These are phyloP conservation scores for Skeletonema menzelii DNA, from an alignment of 108 stramenopile genomes.

Conservation along the genomic window DNA sequence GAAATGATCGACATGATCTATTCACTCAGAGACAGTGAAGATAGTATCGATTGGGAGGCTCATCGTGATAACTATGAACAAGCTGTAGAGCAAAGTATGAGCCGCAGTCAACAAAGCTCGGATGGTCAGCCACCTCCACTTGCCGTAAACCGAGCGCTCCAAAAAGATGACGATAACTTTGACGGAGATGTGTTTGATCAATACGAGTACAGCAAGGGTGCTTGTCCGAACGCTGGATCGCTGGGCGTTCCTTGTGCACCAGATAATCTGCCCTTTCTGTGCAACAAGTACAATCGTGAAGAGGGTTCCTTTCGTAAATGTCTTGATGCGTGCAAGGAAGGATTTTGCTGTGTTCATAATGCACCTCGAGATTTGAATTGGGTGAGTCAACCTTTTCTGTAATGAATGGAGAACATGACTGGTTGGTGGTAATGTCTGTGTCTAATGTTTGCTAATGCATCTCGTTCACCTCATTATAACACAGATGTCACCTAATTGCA, in stretches of 20 bases:
- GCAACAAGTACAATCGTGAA: conserved; percentile 50
- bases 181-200: conserved; percentile 45
- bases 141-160: neutral
- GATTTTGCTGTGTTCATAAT: conserved; percentile 58
- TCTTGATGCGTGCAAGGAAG: conserved; percentile 37
- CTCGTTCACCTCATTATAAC: neutral
- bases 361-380: conserved; percentile 29
- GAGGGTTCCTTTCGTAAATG: conserved; percentile 40
- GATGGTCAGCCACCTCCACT: neutral
- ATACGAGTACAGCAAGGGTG: conserved; percentile 41
- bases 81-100: conserved; percentile 4
- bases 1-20: conserved; percentile 21
- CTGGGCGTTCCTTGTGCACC: conserved; percentile 49
- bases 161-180: neutral
- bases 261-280: conserved; percentile 28
- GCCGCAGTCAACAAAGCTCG: neutral
- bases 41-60: conserved; percentile 30
- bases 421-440: neutral
- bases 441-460: neutral
- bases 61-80: conserved; percentile 14
- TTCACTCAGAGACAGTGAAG: conserved; percentile 7
- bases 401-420: neutral
- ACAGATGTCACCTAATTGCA: conserved; percentile 43
- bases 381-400: neutral
- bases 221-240: conserved; percentile 34